Evolutionary conservation across 1,139 yeast species (phyloP).

Genomic region (Yamadazyma membranifaciens): DNA sequence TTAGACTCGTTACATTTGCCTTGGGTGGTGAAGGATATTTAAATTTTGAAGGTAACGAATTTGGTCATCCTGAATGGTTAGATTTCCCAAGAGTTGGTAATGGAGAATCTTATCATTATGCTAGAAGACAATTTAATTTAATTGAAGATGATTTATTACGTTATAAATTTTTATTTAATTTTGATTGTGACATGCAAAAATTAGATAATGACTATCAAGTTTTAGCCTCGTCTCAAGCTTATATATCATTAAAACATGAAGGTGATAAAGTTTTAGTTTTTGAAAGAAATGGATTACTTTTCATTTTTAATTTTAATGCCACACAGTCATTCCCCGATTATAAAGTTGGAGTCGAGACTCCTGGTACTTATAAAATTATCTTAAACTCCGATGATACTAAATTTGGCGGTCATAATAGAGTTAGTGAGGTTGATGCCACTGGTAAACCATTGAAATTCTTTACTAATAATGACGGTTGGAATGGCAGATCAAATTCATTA

Average conservation of each 20-base stretch:
- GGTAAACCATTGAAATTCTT: constrained; percentile 46
- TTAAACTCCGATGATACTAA: constrained; percentile 68
- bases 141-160: constrained; percentile 77
- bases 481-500: constrained; percentile 69
- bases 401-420: constrained; percentile 81
- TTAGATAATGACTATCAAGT: constrained; percentile 70
- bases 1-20: constrained; percentile 79
- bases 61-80: constrained; percentile 99
- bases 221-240: constrained; percentile 77
- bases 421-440: constrained; percentile 50
- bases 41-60: constrained; percentile 96
- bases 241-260: constrained; percentile 84
- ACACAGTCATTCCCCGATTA: constrained; percentile 80
- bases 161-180: constrained; percentile 71
- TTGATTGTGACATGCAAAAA: constrained; percentile 82
- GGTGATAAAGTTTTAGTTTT: constrained; percentile 83
- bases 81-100: constrained; percentile 95
- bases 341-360: constrained; percentile 78
- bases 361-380: constrained; percentile 75
- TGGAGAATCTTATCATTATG: constrained; percentile 85
- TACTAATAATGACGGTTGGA: constrained; percentile 80
- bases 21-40: constrained; percentile 96
- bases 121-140: constrained; percentile 90
- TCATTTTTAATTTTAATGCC: constrained; percentile 88
- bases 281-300: constrained; percentile 83